These are phyloP conservation scores for Blastobotrys chiropterorum DNA, from an alignment of 805 yeast species.

Conservation along the genomic window DNA sequence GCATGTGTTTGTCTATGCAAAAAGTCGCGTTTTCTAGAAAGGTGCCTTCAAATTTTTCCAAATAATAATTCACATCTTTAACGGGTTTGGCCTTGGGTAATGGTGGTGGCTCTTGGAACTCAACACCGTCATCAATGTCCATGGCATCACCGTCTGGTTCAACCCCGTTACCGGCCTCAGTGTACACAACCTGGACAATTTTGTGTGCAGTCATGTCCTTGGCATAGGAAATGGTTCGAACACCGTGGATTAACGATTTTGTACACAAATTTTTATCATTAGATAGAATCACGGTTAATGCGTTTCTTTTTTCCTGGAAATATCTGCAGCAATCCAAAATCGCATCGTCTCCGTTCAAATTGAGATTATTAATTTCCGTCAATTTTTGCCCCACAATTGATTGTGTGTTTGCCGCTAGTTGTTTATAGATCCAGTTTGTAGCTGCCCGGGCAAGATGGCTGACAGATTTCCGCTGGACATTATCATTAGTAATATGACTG, in stretches of 20 bases:
- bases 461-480: slow-evolving; percentile 29
- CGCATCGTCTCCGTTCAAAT: slow-evolving; percentile 62
- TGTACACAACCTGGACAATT: slow-evolving; percentile 38
- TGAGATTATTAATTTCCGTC: slow-evolving; percentile 44
- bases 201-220: slow-evolving; percentile 41
- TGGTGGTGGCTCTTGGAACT: not conserved
- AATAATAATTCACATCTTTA: slow-evolving; percentile 1
- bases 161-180: too few species aligned
- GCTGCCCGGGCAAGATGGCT: slow-evolving; percentile 64
- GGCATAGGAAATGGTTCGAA: slow-evolving; percentile 46
- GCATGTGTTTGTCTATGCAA: slow-evolving; percentile 47
- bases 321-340: slow-evolving; percentile 80
- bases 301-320: slow-evolving; percentile 37
- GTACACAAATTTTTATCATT: slow-evolving; percentile 80
- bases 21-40: slow-evolving; percentile 28
- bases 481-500: slow-evolving; percentile 5
- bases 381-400: slow-evolving; percentile 60
- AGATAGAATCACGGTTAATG: slow-evolving; percentile 53
- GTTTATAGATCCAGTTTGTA: slow-evolving; percentile 66
- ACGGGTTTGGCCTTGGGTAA: not conserved
- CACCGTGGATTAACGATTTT: slow-evolving; percentile 63
- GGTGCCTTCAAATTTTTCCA: slow-evolving; percentile 22
- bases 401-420: slow-evolving; percentile 46
- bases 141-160: slow-evolving; percentile 4
- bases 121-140: slow-evolving; percentile 7